Base-by-base conservation (phyloP, 441 rosid species). In the Pelargonium exstipulatum region DNA sequence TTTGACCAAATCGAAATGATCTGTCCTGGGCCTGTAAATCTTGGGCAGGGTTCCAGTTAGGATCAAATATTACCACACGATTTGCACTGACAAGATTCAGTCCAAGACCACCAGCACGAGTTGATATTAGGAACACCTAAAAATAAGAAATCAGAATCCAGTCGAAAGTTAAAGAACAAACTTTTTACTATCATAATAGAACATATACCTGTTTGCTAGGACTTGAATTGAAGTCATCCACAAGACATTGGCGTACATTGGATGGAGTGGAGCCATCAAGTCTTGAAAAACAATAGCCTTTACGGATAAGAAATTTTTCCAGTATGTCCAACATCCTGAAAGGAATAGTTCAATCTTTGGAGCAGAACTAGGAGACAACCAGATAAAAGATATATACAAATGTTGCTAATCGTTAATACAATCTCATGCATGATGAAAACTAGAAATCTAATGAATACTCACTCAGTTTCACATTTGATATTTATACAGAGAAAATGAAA, bases 21-120 rank as follows among this genome's bases (percentile, higher is more conserved):
- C 99, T 81, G 77, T 95, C 99, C 74, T 95, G 96, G n/a, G 97
- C 97, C 77, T 91, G 97, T 61, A 91, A 83, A 81, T 91, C 99
- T 73, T 86, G 95, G 14, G 97, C 91, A 0, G 97, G 99, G 79
- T 90, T 95, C 97, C 99, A 95, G 70, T 87, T 95, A 58, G 97
- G 97, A 74, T 94, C 96, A 72, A 95, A 95, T 82, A 95, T 88
- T 62, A 95, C 96, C 73, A 95, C 97, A 3, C 96, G 92, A 75
- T 95, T 91, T 7, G 97, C 99, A 24, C 96, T 90, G 51, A 88
- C 96, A 73, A 91, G 99, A 87, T 94, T 94, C 80, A 94, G 81
- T 60, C 99, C 99, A 68, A 94, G 90, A 66, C 97, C 99, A 77
- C 97, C 97, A 76, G 97, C 99, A 79, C 96, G 86, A 74, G 97